These are phyloP conservation scores for Xylaria intraflava DNA, from an alignment of 495 filamentous ascomycete species.

Conservation along the genomic window DNA sequence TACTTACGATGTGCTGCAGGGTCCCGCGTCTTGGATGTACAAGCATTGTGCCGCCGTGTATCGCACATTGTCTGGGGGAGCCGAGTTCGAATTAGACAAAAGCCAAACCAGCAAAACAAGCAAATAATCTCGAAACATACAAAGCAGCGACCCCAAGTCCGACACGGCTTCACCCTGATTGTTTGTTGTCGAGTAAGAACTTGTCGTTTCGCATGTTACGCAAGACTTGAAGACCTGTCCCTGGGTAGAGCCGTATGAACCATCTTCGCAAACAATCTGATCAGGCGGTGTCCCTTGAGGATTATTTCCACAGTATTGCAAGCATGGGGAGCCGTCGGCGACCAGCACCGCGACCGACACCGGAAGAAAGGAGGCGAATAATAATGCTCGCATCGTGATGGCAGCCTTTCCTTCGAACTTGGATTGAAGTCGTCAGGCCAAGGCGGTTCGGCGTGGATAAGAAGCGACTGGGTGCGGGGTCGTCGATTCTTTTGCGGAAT, in stretches of 20 bases:
- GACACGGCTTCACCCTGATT: slow-evolving; percentile 15
- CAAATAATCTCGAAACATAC: slow-evolving; percentile 25
- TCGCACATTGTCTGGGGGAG: slow-evolving; percentile 41
- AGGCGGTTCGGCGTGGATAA: background rate
- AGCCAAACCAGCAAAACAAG: background rate
- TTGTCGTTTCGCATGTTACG: slow-evolving; percentile 36
- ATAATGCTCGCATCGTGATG: slow-evolving; percentile 2
- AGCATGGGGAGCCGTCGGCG: slow-evolving; percentile 31
- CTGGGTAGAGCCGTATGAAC: slow-evolving; percentile 17
- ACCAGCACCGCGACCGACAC: slow-evolving; percentile 29
- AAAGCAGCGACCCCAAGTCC: slow-evolving; percentile 35
- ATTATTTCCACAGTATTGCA: slow-evolving; percentile 38
- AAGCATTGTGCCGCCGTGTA: slow-evolving; percentile 36
- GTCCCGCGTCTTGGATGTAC: slow-evolving; percentile 26
- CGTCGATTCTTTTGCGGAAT: background rate
- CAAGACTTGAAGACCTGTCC: slow-evolving; percentile 38
- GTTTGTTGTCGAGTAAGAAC: slow-evolving; percentile 25
- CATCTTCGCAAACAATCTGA: slow-evolving; percentile 35
- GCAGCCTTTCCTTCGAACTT: background rate
- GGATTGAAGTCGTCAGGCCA: background rate
- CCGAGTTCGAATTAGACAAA: background rate
- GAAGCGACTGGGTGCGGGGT: background rate
- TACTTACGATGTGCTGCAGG: slow-evolving; percentile 38
- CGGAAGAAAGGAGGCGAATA: slow-evolving; percentile 20
- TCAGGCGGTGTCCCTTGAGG: slow-evolving; percentile 29